phyloP scores from a whole-genome alignment of 2,329 filamentous ascomycete species.

The Phaeoacremonium minimum region DNA sequence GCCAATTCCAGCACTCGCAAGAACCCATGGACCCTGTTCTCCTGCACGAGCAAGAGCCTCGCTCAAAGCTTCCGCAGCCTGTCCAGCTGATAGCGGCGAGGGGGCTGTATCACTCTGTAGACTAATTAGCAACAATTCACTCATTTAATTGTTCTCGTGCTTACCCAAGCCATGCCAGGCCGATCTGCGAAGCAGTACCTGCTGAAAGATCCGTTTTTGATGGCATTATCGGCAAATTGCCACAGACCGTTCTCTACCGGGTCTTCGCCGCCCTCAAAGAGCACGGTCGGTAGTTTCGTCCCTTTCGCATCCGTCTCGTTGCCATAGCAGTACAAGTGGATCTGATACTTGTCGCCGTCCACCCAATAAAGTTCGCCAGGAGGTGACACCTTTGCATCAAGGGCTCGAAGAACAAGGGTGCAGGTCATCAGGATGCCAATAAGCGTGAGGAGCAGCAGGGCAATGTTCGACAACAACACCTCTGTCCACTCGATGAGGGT shows the following conservation, averaged over 20 bases:
- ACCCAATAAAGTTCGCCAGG: constrained; percentile 77
- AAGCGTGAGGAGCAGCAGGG: constrained; percentile 64
- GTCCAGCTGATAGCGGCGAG: constrained; percentile 87
- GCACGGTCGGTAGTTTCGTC: constrained; percentile 66
- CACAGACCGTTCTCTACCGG: constrained; percentile 77
- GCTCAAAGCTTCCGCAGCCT: constrained; percentile 83
- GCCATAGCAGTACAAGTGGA: constrained; percentile 85
- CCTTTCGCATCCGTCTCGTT: constrained; percentile 56
- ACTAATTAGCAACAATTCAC: no score
- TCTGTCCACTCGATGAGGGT: constrained; percentile 80
- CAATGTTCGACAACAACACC: constrained; percentile 69
- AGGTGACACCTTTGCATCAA: constrained; percentile 70
- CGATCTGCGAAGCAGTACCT: constrained; percentile 96
- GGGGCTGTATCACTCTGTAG: constrained; percentile 77
- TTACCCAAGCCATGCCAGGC: constrained; percentile 75
- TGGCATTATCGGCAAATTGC: constrained; percentile 70
- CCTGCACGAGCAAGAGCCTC: constrained; percentile 78
- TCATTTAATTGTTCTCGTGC: no score
- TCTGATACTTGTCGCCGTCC: constrained; percentile 76
- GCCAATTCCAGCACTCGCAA: constrained; percentile 82
- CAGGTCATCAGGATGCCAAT: constrained; percentile 72
- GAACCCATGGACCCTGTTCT: constrained; percentile 83
- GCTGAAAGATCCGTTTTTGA: constrained; percentile 75
- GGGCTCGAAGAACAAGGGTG: constrained; percentile 72
- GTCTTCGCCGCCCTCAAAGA: constrained; percentile 79